These are phyloP conservation scores for Camptophora hylomeconis DNA, from an alignment of 2,329 filamentous ascomycete species.

Conservation along the genomic window DNA sequence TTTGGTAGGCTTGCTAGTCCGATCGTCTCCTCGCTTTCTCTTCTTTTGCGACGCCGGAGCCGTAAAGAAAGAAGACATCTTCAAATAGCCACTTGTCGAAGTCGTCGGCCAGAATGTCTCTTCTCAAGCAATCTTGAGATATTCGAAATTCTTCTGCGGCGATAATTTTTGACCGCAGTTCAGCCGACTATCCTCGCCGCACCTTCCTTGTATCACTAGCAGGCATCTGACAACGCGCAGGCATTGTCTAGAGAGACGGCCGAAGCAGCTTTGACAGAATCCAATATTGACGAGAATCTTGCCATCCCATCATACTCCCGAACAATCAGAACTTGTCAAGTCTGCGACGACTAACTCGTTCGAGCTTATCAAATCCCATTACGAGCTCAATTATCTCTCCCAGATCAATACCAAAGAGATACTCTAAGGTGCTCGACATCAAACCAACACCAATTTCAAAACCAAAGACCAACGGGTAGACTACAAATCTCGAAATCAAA, in stretches of 20 bases:
- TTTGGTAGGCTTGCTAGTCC: slow-evolving; percentile 30
- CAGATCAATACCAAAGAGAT: slow-evolving; percentile 1
- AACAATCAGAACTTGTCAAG: slow-evolving; percentile 1
- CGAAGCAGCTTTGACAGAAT: too few relatives aligned
- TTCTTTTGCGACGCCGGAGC: slow-evolving; percentile 77
- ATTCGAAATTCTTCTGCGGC: slow-evolving; percentile 4
- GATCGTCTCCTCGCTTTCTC: slow-evolving; percentile 57
- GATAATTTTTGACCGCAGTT: not conserved
- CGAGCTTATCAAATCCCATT: not conserved
- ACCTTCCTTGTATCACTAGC: slow-evolving; percentile 7
- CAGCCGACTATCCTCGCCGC: slow-evolving; percentile 7
- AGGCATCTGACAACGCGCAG: too few relatives aligned
- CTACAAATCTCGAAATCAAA: slow-evolving; percentile 7
- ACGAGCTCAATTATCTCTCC: not conserved
- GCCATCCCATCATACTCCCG: not conserved
- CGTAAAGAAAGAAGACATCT: slow-evolving; percentile 94
- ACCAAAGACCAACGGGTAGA: not conserved
- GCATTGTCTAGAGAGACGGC: too few relatives aligned
- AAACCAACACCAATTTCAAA: not conserved
- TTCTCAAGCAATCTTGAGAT: not conserved
- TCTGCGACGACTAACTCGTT: not conserved
- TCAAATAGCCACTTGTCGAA: not conserved
- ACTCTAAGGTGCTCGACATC: not conserved
- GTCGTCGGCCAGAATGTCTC: not conserved
- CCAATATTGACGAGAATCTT: too few relatives aligned